These are phyloP conservation scores for Spergularia marina DNA, from an alignment of 148 eudicot genomes.

Conservation along the genomic window DNA sequence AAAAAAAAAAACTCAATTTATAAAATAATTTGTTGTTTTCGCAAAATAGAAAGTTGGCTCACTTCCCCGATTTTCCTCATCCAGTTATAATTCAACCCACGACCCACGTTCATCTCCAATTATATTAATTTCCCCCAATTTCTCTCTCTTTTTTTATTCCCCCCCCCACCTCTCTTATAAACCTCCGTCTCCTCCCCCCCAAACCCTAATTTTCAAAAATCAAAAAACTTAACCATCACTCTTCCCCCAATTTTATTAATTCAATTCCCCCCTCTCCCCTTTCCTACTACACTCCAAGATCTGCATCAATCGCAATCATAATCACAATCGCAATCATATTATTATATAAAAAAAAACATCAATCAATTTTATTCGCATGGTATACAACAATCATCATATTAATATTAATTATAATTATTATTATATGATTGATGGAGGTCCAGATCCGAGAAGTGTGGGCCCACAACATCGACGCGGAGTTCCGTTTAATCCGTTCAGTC, in stretches of 20 bases:
- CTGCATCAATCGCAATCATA: neutral
- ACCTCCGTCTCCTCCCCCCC: neutral
- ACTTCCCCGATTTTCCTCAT: too few species aligned
- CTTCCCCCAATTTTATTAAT: neutral
- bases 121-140: too few species aligned
- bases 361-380: too few species aligned
- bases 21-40: too few species aligned
- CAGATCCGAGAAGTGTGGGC: conserved; percentile 48
- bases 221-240: neutral
- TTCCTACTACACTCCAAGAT: neutral
- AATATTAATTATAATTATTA: neutral
- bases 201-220: conserved; percentile 15
- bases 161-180: neutral
- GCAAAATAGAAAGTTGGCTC: too few species aligned
- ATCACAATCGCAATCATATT: neutral
- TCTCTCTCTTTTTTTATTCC: neutral
- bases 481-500: conserved; percentile 27
- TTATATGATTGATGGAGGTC: conserved; percentile 1
- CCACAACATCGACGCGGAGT: conserved; percentile 40
- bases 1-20: too few species aligned
- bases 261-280: neutral
- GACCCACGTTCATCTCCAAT: too few species aligned
- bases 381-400: too few species aligned
- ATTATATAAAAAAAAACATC: too few species aligned
- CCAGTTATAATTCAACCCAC: too few species aligned